Base-by-base conservation (phyloP, 2,329 filamentous ascomycete genomes). In the Paecilomyces formosus region DNA sequence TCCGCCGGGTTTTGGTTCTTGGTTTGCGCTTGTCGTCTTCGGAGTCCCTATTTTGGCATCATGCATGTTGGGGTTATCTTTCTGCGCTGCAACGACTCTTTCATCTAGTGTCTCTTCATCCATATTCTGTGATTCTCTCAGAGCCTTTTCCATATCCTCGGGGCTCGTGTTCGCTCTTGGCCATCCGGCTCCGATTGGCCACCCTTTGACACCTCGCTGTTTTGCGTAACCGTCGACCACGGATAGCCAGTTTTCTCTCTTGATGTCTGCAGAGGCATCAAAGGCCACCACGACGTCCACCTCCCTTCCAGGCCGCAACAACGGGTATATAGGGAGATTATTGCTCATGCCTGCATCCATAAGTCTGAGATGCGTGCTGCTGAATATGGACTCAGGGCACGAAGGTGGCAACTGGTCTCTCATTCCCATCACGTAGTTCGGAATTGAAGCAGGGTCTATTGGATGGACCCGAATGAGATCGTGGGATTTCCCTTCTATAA, bases 271-370 rank as follows among this genome's bases (percentile, higher is more conserved):
- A 1, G 90, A 96, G 3, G 92, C 92, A 72, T 99, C 94, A 71
- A 99, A 99, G 2, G 92, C 90, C 53, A 99, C 84, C 53, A 97
- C 79, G 51, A 99, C 82, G 66, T 99, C 94, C 5, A 99, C 88
- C 58, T 96, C 84, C 35, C 94, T 84, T 2, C 92, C 93, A 0
- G 91, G 91, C 11, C 94, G 86, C 18, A 99, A 85, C 3, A 97
- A 82, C 0, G 94, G 94, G 71, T 99, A 99, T 50, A 97, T 92
- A 1, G 94, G 94, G 8, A 99, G 80, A 69, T 99, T 99, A 72
- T 99, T 97, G 63, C 90, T 95, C 94, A 99, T 99, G 55, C 94
- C 94, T 1, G 94, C 92, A 72, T 99, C 94, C 92, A 97, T 97
- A 15, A 93, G 81, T 63, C 90, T 87, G 18, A 93, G 81, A 70